Percentiles rank a stretch among this genome's conserved stretches.
Conservation (phyloP, 2,329 filamentous ascomycete species). For the Fusarium hainanense region DNA sequence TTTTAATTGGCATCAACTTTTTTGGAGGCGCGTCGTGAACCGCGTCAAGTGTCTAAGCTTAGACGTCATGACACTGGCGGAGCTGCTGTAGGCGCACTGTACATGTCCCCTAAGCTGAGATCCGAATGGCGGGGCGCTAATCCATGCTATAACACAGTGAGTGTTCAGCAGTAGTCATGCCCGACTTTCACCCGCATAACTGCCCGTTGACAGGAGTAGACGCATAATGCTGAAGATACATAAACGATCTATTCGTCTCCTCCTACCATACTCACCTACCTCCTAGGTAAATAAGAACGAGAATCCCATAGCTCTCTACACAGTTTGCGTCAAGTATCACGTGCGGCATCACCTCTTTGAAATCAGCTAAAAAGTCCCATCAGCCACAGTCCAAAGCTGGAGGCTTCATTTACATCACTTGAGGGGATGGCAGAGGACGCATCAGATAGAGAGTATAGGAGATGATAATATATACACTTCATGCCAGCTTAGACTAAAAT, state of each 20-base stretch:
- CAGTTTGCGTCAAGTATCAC: neutral
- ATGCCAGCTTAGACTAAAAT: neutral
- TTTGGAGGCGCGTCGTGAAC: constrained; percentile 41
- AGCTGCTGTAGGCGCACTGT: constrained; percentile 20
- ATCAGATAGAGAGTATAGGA: neutral
- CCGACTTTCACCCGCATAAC: neutral
- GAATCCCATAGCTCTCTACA: neutral
- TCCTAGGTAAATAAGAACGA: neutral
- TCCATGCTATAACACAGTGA: constrained; percentile 4
- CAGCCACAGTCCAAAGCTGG: neutral
- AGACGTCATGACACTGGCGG: constrained; percentile 34
- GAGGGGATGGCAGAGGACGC: neutral
- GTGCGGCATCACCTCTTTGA: constrained; percentile 21
- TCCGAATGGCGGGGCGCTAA: neutral
- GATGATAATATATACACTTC: neutral
- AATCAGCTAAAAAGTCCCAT: neutral
- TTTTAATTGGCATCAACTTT: constrained; percentile 36
- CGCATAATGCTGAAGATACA: neutral
- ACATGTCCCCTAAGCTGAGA: neutral
- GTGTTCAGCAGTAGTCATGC: neutral
- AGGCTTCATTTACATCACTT: neutral
- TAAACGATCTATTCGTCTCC: neutral
- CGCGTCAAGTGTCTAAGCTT: constrained; percentile 41
- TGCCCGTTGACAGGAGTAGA: neutral
- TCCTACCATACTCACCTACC: neutral